A percentile compares a stretch with the other conserved stretches of the same genome.
phyloP scores from a whole-genome alignment of 2,329 filamentous ascomycete genomes.

The Dothiorella sarmentorum region DNA sequence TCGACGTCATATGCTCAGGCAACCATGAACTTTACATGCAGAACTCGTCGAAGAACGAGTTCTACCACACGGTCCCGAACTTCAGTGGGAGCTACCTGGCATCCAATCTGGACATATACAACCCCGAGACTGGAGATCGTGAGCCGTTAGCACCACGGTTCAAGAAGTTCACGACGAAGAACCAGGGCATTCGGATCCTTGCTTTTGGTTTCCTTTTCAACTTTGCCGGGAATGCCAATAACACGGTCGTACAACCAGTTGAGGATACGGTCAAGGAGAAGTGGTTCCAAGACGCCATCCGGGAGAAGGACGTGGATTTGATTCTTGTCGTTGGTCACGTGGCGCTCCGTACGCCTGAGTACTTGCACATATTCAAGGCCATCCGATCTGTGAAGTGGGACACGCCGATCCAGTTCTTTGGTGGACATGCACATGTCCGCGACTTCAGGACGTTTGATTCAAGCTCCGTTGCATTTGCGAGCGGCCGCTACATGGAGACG shows the following conservation, averaged over 20 bases:
- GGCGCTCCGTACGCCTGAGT: slow-evolving; percentile 76
- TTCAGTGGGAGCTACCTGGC: slow-evolving; percentile 79
- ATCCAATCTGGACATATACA: slow-evolving; percentile 87
- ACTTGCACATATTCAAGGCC: slow-evolving; percentile 69
- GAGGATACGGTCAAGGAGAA: slow-evolving; percentile 74
- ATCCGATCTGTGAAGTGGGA: slow-evolving; percentile 75
- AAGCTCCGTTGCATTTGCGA: slow-evolving; percentile 74
- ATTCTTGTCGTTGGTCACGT: slow-evolving; percentile 87
- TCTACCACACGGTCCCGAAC: slow-evolving; percentile 74
- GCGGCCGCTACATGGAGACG: slow-evolving; percentile 90
- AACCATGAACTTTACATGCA: slow-evolving; percentile 93
- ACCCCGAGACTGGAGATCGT: slow-evolving; percentile 65
- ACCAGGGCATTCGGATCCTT: slow-evolving; percentile 76
- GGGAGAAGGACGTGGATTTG: slow-evolving; percentile 74
- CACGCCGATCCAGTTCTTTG: slow-evolving; percentile 86
- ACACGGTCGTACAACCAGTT: slow-evolving; percentile 78
- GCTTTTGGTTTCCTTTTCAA: slow-evolving; percentile 95
- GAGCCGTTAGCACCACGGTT: slow-evolving; percentile 78
- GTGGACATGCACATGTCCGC: slow-evolving; percentile 84
- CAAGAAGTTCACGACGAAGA: slow-evolving; percentile 87
- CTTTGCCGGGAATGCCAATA: slow-evolving; percentile 86
- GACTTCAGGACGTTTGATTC: slow-evolving; percentile 79
- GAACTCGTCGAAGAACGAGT: slow-evolving; percentile 74
- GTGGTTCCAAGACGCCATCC: slow-evolving; percentile 86
- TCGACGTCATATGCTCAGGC: slow-evolving; percentile 82